Percentiles rank a stretch among this genome's conserved stretches.
These are phyloP conservation scores for Barnettozyma wickerhamii DNA, from an alignment of 805 yeast genomes.

Conservation along the genomic window DNA sequence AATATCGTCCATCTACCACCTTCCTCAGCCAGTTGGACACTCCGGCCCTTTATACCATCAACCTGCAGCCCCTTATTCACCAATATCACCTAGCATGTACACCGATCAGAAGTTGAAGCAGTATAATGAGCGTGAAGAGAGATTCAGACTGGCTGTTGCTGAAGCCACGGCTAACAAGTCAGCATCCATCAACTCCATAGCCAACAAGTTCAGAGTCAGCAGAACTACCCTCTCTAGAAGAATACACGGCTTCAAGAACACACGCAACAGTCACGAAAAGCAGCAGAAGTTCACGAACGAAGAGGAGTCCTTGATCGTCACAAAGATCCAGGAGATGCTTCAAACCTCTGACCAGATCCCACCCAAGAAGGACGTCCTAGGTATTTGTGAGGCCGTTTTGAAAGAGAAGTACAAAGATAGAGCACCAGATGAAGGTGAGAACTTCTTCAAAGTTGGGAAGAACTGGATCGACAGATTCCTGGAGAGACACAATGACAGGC, in stretches of 20 bases:
- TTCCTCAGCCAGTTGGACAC: conserved; percentile 4
- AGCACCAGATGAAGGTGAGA: conserved; percentile 12
- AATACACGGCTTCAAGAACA: conserved; percentile 27
- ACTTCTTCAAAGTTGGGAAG: conserved; percentile 25
- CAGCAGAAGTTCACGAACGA: conserved; percentile 27
- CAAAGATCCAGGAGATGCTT: conserved; percentile 18
- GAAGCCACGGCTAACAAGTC: conserved; percentile 25
- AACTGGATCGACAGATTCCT: conserved; percentile 28
- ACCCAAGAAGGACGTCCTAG: conserved; percentile 22
- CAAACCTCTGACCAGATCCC: conserved; percentile 22
- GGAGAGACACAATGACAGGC: conserved; percentile 25
- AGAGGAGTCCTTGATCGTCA: conserved; percentile 22
- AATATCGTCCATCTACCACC: conserved; percentile 7
- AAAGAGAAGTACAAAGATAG: conserved; percentile 20
- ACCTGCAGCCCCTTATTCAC: background rate
- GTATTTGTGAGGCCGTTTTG: conserved; percentile 22
- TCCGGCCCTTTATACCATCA: background rate
- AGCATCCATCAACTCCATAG: conserved; percentile 27
- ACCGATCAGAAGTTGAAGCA: conserved; percentile 26
- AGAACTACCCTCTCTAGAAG: conserved; percentile 27
- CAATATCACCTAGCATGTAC: conserved; percentile 12
- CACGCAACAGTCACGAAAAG: conserved; percentile 26
- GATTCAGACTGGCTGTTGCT: conserved; percentile 25
- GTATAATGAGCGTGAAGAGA: conserved; percentile 27
- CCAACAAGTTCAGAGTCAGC: conserved; percentile 25